Evolutionary conservation across 2,329 filamentous ascomycete species (phyloP).

Genomic region (Rhexocercosporidium sp.): DNA sequence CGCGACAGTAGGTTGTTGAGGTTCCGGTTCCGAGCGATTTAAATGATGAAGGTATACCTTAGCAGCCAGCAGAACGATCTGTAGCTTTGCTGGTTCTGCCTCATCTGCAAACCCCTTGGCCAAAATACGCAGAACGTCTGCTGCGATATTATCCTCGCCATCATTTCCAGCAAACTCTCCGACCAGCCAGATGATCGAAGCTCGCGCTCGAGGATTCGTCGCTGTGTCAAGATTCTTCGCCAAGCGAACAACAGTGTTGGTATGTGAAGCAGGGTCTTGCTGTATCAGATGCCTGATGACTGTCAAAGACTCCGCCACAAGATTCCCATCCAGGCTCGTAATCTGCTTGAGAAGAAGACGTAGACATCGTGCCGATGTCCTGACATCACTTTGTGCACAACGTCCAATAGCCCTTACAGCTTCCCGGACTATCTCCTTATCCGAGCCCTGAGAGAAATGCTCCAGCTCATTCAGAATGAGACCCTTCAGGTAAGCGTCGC

Average conservation of each 20-base stretch:
- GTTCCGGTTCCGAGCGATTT: slow-evolving; percentile 61
- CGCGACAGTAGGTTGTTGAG: slow-evolving; percentile 38
- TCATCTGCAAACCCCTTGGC: slow-evolving; percentile 85
- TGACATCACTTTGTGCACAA: slow-evolving; percentile 79
- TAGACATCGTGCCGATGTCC: slow-evolving; percentile 78
- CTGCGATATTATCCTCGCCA: slow-evolving; percentile 85
- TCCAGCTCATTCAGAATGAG: slow-evolving; percentile 91
- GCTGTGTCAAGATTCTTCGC: slow-evolving; percentile 91
- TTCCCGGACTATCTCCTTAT: slow-evolving; percentile 82
- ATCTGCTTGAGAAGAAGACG: slow-evolving; percentile 85
- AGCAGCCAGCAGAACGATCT: slow-evolving; percentile 91
- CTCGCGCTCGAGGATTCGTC: slow-evolving; percentile 84
- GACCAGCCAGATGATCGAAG: slow-evolving; percentile 96
- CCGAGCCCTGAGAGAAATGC: slow-evolving; percentile 81
- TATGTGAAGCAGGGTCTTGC: slow-evolving; percentile 80
- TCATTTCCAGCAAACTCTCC: slow-evolving; percentile 88
- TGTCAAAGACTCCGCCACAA: slow-evolving; percentile 91
- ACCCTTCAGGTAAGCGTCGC: slow-evolving; percentile 75
- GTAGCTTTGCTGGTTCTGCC: slow-evolving; percentile 83
- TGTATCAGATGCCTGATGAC: slow-evolving; percentile 97
- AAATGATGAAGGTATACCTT: slow-evolving; percentile 94
- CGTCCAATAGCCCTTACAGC: slow-evolving; percentile 91
- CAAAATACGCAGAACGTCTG: slow-evolving; percentile 88
- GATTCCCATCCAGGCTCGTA: slow-evolving; percentile 81
- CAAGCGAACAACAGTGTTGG: slow-evolving; percentile 83